Percentiles rank a stretch among this genome's conserved stretches.
Evolutionary conservation across 768 basidiomycete species (phyloP).

Genomic region (Leccinum sublutescens): DNA sequence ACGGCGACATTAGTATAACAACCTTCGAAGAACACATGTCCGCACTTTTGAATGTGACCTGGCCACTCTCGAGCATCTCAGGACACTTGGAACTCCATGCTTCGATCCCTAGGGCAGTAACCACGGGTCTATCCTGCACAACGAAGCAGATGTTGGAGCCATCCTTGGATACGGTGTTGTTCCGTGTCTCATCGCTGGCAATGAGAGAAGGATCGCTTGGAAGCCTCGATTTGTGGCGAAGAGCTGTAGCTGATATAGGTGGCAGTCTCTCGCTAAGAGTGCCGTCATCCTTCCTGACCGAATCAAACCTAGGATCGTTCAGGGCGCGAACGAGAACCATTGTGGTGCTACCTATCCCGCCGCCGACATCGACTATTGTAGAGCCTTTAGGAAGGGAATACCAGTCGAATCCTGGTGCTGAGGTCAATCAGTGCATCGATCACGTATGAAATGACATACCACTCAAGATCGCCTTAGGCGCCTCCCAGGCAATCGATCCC

Average conservation of each 20-base stretch:
- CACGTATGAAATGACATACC: constrained; percentile 35
- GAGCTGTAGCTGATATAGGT: background rate
- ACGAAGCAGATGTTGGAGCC: constrained; percentile 43
- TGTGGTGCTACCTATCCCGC: constrained; percentile 59
- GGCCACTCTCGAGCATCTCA: constrained; percentile 52
- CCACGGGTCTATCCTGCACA: constrained; percentile 60
- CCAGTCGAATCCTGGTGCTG: constrained; percentile 58
- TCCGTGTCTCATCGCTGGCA: constrained; percentile 5
- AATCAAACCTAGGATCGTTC: constrained; percentile 7
- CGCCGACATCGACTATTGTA: constrained; percentile 65
- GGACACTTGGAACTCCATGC: constrained; percentile 62
- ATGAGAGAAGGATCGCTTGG: constrained; percentile 1
- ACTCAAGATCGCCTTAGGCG: constrained; percentile 54
- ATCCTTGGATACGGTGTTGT: constrained; percentile 10
- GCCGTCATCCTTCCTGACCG: constrained; percentile 1
- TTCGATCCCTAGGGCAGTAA: constrained; percentile 51
- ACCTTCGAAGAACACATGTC: background rate
- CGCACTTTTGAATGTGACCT: constrained; percentile 52
- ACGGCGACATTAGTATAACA: background rate
- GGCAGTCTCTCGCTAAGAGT: background rate
- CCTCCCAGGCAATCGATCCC: constrained; percentile 68
- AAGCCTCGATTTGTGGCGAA: background rate
- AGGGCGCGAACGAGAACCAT: constrained; percentile 44
- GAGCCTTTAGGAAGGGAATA: constrained; percentile 45
- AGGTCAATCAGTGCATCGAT: background rate